Evolutionary conservation across 2,329 filamentous ascomycete species (phyloP).

Genomic region (Ceratocystis ficicola): DNA sequence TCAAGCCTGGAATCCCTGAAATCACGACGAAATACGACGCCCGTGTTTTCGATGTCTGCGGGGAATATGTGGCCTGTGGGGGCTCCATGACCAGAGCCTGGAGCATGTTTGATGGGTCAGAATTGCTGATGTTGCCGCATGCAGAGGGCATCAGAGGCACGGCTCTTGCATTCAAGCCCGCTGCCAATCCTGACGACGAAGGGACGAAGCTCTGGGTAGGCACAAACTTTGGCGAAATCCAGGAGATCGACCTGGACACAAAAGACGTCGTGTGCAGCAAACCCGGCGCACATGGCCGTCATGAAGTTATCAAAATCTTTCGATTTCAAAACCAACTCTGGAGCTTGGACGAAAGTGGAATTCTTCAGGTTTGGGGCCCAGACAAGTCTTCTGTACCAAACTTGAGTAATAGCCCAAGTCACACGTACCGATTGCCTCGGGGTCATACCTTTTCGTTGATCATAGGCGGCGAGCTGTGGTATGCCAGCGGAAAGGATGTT

Average conservation of each 20-base stretch:
- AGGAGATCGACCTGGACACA: conserved; percentile 72
- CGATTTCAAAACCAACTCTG: conserved; percentile 82
- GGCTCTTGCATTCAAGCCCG: conserved; percentile 75
- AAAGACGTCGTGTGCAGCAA: conserved; percentile 59
- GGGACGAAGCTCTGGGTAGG: conserved; percentile 79
- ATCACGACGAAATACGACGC: conserved; percentile 81
- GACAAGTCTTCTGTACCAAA: conserved; percentile 60
- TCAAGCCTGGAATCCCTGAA: conserved; percentile 59
- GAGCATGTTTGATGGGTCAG: conserved; percentile 70
- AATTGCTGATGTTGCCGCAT: conserved; percentile 68
- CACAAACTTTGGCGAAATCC: conserved; percentile 73
- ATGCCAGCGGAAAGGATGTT: conserved; percentile 76
- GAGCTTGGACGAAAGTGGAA: conserved; percentile 84
- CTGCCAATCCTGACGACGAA: conserved; percentile 63
- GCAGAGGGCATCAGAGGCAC: conserved; percentile 75
- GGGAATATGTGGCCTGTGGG: conserved; percentile 73
- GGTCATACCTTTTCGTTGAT: conserved; percentile 83
- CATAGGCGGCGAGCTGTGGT: conserved; percentile 74
- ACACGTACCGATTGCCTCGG: conserved; percentile 64
- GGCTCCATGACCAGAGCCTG: conserved; percentile 81
- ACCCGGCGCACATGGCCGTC: conserved; percentile 59
- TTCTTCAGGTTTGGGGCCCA: conserved; percentile 75
- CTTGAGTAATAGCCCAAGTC: conserved; percentile 55
- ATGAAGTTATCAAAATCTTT: conserved; percentile 73
- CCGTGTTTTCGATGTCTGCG: conserved; percentile 74